Base-by-base conservation (phyloP, 345 rosid species). In the Boechera retrofracta region DNA sequence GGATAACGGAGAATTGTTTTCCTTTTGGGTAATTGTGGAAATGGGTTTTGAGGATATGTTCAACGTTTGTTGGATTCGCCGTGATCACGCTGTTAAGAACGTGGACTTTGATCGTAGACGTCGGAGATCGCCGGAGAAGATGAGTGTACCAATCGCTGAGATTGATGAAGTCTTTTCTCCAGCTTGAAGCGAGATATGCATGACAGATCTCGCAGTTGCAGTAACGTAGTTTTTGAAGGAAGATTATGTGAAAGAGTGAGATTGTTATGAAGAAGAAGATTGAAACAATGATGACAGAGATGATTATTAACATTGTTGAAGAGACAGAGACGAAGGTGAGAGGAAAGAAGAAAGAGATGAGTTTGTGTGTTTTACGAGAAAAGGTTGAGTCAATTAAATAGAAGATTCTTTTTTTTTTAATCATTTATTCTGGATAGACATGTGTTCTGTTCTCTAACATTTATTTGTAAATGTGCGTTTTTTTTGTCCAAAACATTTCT, bases 71-170 rank as follows among this genome's bases (percentile, higher is more conserved):
- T 0, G 89, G 94, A 42, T 89, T 89, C 15, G 93, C 91, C 0
- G 97, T 91, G 74, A 91, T 64, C 15, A 83, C 82, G 83, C 77
- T 89, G 69, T 88, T 76, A 5, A 91, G 87, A 15, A 91, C 89
- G 57, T 91, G 97, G 15, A 91, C 76, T 60, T 88, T 90, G 76
- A 91, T 83, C 6, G 97, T 89, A 12, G 84, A 82, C 7, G 83
- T 68, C 0, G 89, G 88, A 8, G 97, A 89, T 45, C 76, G 70
- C 2, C 77, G 83, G 16, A 91, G 82, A 11, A 91, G 93, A 58
- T 91, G 89, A 54, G 91, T 7, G 74, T 87, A 91, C 95, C 97
- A 91, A 12, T 91, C 97, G 45, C 88, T 82, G 6, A 91, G 90
- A 33, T 91, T 91, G 36, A 75, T 64, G 49, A 88, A 87, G 2